Conservation (phyloP, 345 rosid genomes). For the Barbarea vulgaris region DNA sequence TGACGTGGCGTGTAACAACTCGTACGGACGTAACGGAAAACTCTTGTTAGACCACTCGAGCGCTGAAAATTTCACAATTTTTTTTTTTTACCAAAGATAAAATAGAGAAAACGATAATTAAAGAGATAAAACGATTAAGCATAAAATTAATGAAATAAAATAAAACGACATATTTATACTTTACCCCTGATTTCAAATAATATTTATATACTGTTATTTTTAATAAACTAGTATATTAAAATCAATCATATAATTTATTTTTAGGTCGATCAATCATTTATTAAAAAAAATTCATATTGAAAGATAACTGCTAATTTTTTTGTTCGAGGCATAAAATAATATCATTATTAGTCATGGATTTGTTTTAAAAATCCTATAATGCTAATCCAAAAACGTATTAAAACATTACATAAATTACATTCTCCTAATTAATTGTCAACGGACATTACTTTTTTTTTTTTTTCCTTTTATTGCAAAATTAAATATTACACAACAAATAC, state of each 20-base stretch:
- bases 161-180: neutral
- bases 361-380: neutral
- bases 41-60: neutral
- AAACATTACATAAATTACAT: neutral
- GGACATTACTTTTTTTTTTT: neutral
- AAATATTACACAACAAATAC: neutral
- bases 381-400: neutral
- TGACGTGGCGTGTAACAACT: constrained; percentile 38
- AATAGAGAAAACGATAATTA: neutral
- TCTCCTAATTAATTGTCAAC: neutral
- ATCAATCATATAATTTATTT: neutral
- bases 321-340: neutral
- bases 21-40: constrained; percentile 2
- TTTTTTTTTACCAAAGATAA: neutral
- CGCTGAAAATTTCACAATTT: neutral
- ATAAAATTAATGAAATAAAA: neutral
- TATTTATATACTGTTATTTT: neutral
- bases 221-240: neutral
- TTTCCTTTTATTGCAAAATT: neutral
- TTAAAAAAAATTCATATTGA: too few relatives aligned
- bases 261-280: neutral
- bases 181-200: neutral
- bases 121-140: neutral
- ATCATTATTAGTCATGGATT: neutral
- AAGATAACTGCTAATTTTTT: too few relatives aligned